Conservation (phyloP, 805 yeast genomes). For the Priceomyces carsonii region DNA sequence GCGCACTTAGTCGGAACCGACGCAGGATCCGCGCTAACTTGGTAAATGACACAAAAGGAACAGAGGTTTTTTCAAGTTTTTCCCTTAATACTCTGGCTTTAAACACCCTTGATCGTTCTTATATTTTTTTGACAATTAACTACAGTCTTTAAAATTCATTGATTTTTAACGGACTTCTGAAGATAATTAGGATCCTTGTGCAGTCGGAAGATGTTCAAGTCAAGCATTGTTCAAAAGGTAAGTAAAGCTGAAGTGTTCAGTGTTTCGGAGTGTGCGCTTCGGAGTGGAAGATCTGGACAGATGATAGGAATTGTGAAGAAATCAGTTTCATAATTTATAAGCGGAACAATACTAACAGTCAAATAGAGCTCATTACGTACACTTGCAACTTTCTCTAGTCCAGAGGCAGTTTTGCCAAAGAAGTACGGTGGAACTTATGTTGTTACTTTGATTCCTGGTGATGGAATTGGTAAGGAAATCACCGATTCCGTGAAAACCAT, state of each 20-base stretch:
- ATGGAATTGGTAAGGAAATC: slow-evolving; percentile 96
- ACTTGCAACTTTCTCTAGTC: slow-evolving; percentile 58
- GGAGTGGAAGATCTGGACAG: not conserved
- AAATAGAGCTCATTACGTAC: slow-evolving; percentile 36
- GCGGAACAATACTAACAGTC: slow-evolving; percentile 24
- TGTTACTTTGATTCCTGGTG: slow-evolving; percentile 96
- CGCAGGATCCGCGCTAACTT: slow-evolving; percentile 1
- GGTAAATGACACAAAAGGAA: slow-evolving; percentile 1
- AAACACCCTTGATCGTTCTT: slow-evolving; percentile 2
- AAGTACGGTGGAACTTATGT: slow-evolving; percentile 94
- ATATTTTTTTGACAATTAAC: slow-evolving; percentile 1
- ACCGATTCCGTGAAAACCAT: slow-evolving; percentile 91
- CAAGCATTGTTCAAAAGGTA: slow-evolving; percentile 4
- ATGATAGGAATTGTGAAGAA: not conserved
- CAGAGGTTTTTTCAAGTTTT: slow-evolving; percentile 5
- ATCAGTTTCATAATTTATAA: slow-evolving; percentile 1
- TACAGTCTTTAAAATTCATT: slow-evolving; percentile 1
- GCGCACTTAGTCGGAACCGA: slow-evolving; percentile 5
- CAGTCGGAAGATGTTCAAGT: slow-evolving; percentile 1
- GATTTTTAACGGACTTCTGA: not conserved
- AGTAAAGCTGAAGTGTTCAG: not conserved
- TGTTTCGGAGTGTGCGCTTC: slow-evolving; percentile 1
- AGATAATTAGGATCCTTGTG: not conserved
- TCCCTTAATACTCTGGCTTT: slow-evolving; percentile 2
- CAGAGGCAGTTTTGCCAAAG: slow-evolving; percentile 73